Evolutionary conservation across 176 grass and related monocot genomes (phyloP).

Genomic region (Avena sativa): DNA sequence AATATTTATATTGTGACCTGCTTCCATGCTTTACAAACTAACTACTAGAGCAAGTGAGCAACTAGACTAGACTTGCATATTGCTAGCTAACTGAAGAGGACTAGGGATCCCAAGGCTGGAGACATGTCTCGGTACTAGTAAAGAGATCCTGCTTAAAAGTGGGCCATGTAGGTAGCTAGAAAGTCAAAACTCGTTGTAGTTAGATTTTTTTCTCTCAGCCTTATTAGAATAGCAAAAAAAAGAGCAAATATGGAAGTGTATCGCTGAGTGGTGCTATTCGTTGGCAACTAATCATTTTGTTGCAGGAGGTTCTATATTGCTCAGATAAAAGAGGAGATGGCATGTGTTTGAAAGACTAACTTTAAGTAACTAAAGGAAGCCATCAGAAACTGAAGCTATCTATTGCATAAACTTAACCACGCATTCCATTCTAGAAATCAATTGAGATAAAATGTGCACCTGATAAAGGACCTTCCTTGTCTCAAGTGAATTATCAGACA

Average conservation of each 20-base stretch:
- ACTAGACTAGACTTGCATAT: not conserved
- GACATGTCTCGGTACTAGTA: not conserved
- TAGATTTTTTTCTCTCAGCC: not conserved
- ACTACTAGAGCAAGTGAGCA: not conserved
- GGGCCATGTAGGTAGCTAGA: not conserved
- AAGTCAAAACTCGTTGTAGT: not conserved
- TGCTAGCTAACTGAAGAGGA: not conserved
- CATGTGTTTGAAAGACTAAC: constrained; percentile 6
- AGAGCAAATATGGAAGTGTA: not conserved
- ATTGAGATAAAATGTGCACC: constrained; percentile 42
- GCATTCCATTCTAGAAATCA: constrained; percentile 4
- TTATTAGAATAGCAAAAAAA: not conserved
- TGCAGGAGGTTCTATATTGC: not conserved
- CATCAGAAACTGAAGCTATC: not conserved
- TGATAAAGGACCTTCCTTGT: constrained; percentile 70
- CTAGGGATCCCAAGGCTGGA: not conserved
- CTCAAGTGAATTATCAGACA: constrained; percentile 70
- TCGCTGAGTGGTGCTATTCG: not conserved
- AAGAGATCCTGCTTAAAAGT: not conserved
- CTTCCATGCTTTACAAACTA: not conserved
- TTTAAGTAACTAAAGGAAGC: not conserved
- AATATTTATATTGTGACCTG: not conserved
- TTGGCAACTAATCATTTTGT: constrained; percentile 12
- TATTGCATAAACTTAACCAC: not conserved
- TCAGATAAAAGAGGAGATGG: not conserved